phyloP scores from a whole-genome alignment of 1,284 basidiomycete genomes.

The Cryptococcus wingfieldii region DNA sequence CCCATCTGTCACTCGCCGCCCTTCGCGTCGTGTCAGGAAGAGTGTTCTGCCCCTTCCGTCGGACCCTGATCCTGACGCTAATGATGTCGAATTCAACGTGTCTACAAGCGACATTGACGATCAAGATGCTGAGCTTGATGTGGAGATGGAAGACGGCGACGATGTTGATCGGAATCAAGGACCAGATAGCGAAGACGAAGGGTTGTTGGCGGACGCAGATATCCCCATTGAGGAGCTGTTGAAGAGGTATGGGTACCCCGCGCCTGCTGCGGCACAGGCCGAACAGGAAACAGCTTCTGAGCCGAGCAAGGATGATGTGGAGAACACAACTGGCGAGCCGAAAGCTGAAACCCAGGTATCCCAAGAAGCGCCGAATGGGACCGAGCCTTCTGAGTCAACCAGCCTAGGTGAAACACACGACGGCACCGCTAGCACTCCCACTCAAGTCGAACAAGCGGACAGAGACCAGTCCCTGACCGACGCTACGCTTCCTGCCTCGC shows the following conservation, averaged over 20 bases:
- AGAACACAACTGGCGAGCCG: not conserved
- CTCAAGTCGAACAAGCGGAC: not conserved
- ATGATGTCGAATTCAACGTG: conserved; percentile 44
- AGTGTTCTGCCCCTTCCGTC: conserved; percentile 12
- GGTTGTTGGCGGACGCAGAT: conserved; percentile 53
- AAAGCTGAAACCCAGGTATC: not conserved
- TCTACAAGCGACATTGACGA: conserved; percentile 25
- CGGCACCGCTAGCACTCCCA: not conserved
- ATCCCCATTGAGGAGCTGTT: conserved; percentile 56
- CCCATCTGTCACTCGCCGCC: conserved; percentile 3
- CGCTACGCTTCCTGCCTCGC: conserved; percentile 20
- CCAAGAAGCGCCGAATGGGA: not conserved
- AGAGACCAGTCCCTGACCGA: conserved; percentile 38
- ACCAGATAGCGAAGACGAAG: conserved; percentile 52
- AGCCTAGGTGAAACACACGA: not conserved
- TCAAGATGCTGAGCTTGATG: conserved; percentile 45
- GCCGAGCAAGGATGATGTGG: not conserved
- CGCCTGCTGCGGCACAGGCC: conserved; percentile 8
- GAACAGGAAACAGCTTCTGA: not conserved
- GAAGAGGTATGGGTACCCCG: conserved; percentile 52
- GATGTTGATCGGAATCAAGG: conserved; percentile 18
- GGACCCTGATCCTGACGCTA: conserved; percentile 40
- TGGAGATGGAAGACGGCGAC: conserved; percentile 46
- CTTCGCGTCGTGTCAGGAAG: conserved; percentile 22
- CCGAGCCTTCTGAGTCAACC: not conserved